Percentiles rank a stretch among this genome's conserved stretches.
These are phyloP conservation scores for Striga asiatica DNA, from an alignment of 257 asterid species.

Conservation along the genomic window DNA sequence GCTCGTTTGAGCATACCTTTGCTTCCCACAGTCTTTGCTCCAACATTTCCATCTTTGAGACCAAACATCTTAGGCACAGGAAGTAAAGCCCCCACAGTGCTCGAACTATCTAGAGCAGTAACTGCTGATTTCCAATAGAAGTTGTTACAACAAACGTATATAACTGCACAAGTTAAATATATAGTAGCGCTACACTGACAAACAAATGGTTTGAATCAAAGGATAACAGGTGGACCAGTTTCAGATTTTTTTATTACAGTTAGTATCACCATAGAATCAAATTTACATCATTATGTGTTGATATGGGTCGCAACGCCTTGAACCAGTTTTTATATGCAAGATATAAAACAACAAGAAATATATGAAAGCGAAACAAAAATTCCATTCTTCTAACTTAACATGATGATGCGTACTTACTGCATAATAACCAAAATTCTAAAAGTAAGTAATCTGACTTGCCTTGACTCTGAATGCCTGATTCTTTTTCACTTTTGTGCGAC, in stretches of 20 bases:
- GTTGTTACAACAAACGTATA: slow-evolving; percentile 8
- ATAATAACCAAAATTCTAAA: neutral
- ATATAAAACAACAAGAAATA: too few species aligned
- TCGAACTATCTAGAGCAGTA: slow-evolving; percentile 80
- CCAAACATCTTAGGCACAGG: slow-evolving; percentile 60
- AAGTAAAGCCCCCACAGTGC: slow-evolving; percentile 64
- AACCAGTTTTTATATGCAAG: too few species aligned
- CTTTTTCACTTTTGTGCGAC: slow-evolving; percentile 44
- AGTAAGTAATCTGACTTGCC: slow-evolving; percentile 30
- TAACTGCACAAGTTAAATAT: neutral
- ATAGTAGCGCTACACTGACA: neutral
- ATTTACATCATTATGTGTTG: too few species aligned
- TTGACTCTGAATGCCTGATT: slow-evolving; percentile 26
- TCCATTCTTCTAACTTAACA: too few species aligned
- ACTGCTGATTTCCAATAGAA: slow-evolving; percentile 35
- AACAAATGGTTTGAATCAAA: neutral
- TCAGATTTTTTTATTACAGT: neutral
- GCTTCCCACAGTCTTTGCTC: slow-evolving; percentile 21
- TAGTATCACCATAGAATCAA: too few species aligned
- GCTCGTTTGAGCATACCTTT: slow-evolving; percentile 38
- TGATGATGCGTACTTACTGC: neutral
- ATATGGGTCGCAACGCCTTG: too few species aligned
- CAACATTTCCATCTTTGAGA: slow-evolving; percentile 25
- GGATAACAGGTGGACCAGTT: neutral
- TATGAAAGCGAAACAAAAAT: too few species aligned